Evolutionary conservation across 768 basidiomycete genomes (phyloP).

Genomic region (Boletus tylopilopsis): DNA sequence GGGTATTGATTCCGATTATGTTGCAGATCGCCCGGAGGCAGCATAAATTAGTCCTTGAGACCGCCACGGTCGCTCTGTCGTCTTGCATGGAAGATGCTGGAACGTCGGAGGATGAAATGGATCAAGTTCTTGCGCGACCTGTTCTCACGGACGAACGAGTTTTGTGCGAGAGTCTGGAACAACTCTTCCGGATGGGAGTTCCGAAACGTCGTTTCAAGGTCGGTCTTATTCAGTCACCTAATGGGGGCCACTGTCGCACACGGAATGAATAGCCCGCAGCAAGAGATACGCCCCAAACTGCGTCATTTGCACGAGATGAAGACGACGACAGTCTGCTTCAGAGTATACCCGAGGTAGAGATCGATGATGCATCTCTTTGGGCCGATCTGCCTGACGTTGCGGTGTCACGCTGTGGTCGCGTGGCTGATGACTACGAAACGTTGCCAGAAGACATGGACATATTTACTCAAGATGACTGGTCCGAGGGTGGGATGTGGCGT

Average conservation of each 20-base stretch:
- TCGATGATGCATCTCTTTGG: constrained; percentile 12
- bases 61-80: constrained; percentile 28
- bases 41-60: constrained; percentile 25
- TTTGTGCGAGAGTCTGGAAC: constrained; percentile 41
- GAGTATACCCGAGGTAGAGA: constrained; percentile 1
- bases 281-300: constrained; percentile 2
- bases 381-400: constrained; percentile 12
- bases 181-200: constrained; percentile 40
- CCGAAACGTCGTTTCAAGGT: constrained; percentile 49
- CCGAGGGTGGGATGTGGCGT: constrained; percentile 15
- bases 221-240: constrained; percentile 11
- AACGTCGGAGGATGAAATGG: constrained; percentile 13
- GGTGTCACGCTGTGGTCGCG: not conserved
- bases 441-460: constrained; percentile 16
- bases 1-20: constrained; percentile 12
- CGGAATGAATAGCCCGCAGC: constrained; percentile 15
- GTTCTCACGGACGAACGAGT: constrained; percentile 34
- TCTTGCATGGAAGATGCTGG: constrained; percentile 11
- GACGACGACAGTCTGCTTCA: constrained; percentile 24
- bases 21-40: constrained; percentile 22
- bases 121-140: not conserved
- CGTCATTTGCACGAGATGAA: constrained; percentile 12
- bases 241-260: constrained; percentile 1
- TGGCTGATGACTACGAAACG: not conserved
- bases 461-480: constrained; percentile 13